Base-by-base conservation (phyloP, 805 yeast genomes). In the Zygotorulaspora chibaensis region DNA sequence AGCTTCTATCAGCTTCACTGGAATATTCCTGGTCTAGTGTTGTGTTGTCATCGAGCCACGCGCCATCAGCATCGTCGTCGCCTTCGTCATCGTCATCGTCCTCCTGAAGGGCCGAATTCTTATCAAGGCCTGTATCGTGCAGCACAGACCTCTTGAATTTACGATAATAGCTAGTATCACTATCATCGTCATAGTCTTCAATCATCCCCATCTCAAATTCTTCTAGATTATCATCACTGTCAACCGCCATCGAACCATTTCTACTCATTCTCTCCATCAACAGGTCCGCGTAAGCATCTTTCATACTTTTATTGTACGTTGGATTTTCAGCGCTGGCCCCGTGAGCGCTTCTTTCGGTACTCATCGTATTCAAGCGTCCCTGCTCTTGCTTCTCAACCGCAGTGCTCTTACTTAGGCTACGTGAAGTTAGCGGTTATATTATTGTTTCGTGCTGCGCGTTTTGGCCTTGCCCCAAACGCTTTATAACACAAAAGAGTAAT, bases 1-100 rank as follows among this genome's bases (percentile, higher is more conserved):
- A 57, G 35, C 59, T 54, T 27, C 45, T 53, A 40, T 57, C 56
- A 8, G 58, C 59, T 45, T 53, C 59, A 35, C 52, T 55, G 3
- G 59, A 52, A 30, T 56, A 53, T 20, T 53, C 58, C 15, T 50
- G 49, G 31, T 53, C 58, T 25, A 50, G 41, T 28, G 53, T 49
- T 26, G 53, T 54, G 17, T 46, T 43, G 12, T 52, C 56, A 39
- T 53, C 53, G 18, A 52, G 40, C 50, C 53, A 52, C 23, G 43
- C 48, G 30, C 45, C 55, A 35, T 54, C 57, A 16, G 40, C 51
- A 15, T 41, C 49, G 34, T 45, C 44, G 17, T 47, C 52, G n/a
- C n/a, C n/a, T n/a, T 47, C 42, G 15, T 47, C 56, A 12, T 46
- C 48, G 38, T 38, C 47, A 12, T 35, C 16, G 20, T 28, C 29